A percentile compares a stretch with the other conserved stretches of the same genome.
phyloP scores from a whole-genome alignment of 306 rosid genomes.

The Alnus rubra region DNA sequence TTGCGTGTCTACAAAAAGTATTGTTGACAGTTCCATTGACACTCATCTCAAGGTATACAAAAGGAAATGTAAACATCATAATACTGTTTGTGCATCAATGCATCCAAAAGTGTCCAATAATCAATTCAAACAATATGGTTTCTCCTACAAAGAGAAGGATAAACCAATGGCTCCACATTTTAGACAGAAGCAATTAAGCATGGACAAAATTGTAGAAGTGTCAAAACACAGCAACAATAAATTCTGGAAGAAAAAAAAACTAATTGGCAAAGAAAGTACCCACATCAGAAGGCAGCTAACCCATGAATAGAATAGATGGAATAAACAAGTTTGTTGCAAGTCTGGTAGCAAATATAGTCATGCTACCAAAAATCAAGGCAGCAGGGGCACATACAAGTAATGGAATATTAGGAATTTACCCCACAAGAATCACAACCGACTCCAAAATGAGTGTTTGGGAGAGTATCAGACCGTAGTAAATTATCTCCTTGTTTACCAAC shows the following conservation, averaged over 20 bases:
- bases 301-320: neutral
- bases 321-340: neutral
- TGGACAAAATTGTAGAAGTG: neutral
- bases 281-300: neutral
- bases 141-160: neutral
- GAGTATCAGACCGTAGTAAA: conserved; percentile 28
- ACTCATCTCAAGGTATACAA: neutral
- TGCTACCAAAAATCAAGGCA: conserved; percentile 11
- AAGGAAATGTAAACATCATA: neutral
- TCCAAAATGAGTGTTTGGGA: conserved; percentile 41
- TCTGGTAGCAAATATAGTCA: neutral
- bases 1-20: neutral
- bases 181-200: neutral
- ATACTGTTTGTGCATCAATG: neutral
- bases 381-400: conserved; percentile 13
- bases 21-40: neutral
- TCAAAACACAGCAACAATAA: neutral
- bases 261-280: neutral
- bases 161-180: neutral
- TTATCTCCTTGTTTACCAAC: conserved; percentile 26
- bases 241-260: neutral
- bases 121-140: neutral
- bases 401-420: conserved; percentile 48
- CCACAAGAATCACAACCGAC: conserved; percentile 90
- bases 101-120: conserved; percentile 1